Base-by-base conservation (phyloP, 257 asterid species). In the Leonotis leonurus region DNA sequence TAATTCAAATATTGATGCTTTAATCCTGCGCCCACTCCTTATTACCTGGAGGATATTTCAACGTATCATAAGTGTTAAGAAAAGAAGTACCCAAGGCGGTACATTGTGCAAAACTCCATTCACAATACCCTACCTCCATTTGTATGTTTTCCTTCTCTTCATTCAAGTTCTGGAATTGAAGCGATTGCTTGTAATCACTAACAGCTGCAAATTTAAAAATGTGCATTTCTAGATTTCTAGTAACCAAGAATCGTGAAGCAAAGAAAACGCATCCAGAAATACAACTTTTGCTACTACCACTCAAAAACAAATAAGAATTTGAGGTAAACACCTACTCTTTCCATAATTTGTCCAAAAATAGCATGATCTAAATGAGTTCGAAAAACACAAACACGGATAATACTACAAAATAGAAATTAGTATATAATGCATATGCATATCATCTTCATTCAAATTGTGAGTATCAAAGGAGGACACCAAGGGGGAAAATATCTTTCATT, bases 101-200 rank as follows among this genome's bases (percentile, higher is more conserved):
- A 52, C 56, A 52, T n/a, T 35, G 27, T 18, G 39, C 10, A 56
- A 50, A 44, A 40, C n/a, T 54, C 60, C 26, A 40, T 53, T 27
- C 35, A 66, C 29, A 25, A 13, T n/a, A 55, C 33, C 20, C 72
- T 56, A 91, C 98, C 98, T 92, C 95, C 82, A 89, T 75, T 62
- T 86, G 97, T 64, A 92, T 92, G 72, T 92, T 92, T 72, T 85
- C 86, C 83, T 92, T 92, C 78, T 88, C 98, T 73, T 89, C 97
- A 43, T 89, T 92, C 73, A 89, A 75, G 67, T 76, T 86, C 73
- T 84, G 98, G 68, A 89, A 92, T 65, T 92, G 98, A 56, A 92
- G 97, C 43, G 97, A 89, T 52, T 92, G 98, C 63, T 73, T 86
- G 78, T 92, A 92, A 79, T 92, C 99, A 77, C 97, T 92, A 12